These are phyloP conservation scores for Didymella arachidicola DNA, from an alignment of 2,329 filamentous ascomycete species.

Conservation along the genomic window DNA sequence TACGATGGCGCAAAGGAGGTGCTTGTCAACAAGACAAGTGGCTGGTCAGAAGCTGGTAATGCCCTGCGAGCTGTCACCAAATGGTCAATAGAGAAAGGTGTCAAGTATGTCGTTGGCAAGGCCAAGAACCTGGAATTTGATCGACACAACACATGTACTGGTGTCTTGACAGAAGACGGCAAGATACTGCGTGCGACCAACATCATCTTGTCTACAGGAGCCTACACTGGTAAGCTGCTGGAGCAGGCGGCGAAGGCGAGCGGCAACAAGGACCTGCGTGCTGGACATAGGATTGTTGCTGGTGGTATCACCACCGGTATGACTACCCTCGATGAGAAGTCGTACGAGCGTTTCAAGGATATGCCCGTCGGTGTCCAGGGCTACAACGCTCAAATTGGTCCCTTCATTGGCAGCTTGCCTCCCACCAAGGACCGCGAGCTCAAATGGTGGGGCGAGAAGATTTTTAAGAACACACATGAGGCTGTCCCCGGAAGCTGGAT, in stretches of 20 bases:
- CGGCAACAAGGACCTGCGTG: constrained; percentile 60
- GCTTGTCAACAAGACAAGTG: constrained; percentile 66
- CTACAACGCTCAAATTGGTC: constrained; percentile 40
- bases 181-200: constrained; percentile 35
- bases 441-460: constrained; percentile 48
- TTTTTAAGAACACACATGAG: constrained; percentile 46
- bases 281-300: constrained; percentile 63
- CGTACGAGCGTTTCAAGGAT: constrained; percentile 36
- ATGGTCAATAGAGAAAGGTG: constrained; percentile 62
- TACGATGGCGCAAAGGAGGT: constrained; percentile 67
- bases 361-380: constrained; percentile 49
- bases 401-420: constrained; percentile 45
- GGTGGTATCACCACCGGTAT: constrained; percentile 62
- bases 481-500: constrained; percentile 59
- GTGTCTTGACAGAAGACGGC: constrained; percentile 48
- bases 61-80: constrained; percentile 63
- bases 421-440: constrained; percentile 46
- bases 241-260: constrained; percentile 58
- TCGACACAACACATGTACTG: constrained; percentile 52
- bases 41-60: constrained; percentile 70
- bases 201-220: constrained; percentile 53
- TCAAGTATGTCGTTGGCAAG: constrained; percentile 65
- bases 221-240: constrained; percentile 54
- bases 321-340: constrained; percentile 53
- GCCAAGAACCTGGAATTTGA: constrained; percentile 60